Conservation (phyloP, 495 filamentous ascomycete species). For the Lindgomyces ingoldianus region DNA sequence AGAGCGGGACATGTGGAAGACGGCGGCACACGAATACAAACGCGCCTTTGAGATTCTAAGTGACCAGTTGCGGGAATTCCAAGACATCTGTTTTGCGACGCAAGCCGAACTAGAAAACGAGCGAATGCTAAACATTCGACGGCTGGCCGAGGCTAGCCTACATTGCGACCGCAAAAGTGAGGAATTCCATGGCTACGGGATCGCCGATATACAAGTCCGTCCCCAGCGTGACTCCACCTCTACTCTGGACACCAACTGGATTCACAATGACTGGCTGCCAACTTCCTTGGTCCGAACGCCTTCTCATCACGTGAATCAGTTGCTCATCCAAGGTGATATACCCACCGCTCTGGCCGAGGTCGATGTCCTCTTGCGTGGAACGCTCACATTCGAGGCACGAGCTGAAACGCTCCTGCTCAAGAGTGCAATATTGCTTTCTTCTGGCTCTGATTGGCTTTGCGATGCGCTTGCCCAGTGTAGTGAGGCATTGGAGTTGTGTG, state of each 20-base stretch:
- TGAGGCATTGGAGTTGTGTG: constrained; percentile 16
- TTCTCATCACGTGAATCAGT: background rate
- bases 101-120: constrained; percentile 31
- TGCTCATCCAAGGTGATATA: background rate
- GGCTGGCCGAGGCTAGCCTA: background rate
- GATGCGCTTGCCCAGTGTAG: constrained; percentile 22
- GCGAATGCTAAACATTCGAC: background rate
- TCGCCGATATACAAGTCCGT: background rate
- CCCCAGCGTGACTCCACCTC: background rate
- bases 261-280: background rate
- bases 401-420: constrained; percentile 25
- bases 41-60: constrained; percentile 7
- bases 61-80: constrained; percentile 10
- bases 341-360: constrained; percentile 4
- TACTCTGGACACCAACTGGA: background rate
- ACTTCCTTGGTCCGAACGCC: background rate
- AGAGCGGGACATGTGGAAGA: constrained; percentile 13
- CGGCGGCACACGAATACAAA: constrained; percentile 10
- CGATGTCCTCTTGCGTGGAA: constrained; percentile 3
- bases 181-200: background rate
- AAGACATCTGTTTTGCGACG: constrained; percentile 17
- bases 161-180: background rate
- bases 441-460: constrained; percentile 7
- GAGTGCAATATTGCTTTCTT: background rate
- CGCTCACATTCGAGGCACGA: background rate